Conservation (phyloP, 148 eudicot genomes). For the Agrostemma githago region DNA sequence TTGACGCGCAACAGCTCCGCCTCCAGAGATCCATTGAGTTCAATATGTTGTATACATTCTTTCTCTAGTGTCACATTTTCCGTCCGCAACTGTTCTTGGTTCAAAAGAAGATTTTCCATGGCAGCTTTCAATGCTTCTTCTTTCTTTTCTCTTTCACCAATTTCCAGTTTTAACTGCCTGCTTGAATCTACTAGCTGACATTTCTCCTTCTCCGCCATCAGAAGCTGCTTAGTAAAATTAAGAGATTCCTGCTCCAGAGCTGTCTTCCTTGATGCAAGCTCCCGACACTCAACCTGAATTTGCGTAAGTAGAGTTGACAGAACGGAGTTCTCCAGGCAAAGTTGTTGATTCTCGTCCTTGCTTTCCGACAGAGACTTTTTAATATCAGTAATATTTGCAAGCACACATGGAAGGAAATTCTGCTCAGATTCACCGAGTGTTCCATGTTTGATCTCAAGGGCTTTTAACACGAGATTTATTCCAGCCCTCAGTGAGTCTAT, state of each 20-base stretch:
- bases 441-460: conserved; percentile 42
- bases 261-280: conserved; percentile 42
- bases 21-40: conserved; percentile 37
- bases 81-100: conserved; percentile 38
- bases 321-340: conserved; percentile 63
- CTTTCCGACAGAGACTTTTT: conserved; percentile 40
- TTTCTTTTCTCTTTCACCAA: conserved; percentile 32
- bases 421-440: conserved; percentile 45
- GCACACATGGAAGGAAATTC: conserved; percentile 40
- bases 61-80: conserved; percentile 31
- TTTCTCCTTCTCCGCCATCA: conserved; percentile 47
- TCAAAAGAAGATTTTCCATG: conserved; percentile 28
- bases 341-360: conserved; percentile 59
- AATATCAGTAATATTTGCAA: conserved; percentile 41
- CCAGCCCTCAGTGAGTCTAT: conserved; percentile 66
- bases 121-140: conserved; percentile 40
- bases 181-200: conserved; percentile 41
- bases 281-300: conserved; percentile 47
- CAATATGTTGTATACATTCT: conserved; percentile 29
- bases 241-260: conserved; percentile 43
- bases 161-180: conserved; percentile 40
- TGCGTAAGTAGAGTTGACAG: conserved; percentile 55
- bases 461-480: conserved; percentile 53
- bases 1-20: conserved; percentile 33
- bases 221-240: conserved; percentile 36